phyloP scores from a whole-genome alignment of 257 asterid genomes.

The Solanum piurae region DNA sequence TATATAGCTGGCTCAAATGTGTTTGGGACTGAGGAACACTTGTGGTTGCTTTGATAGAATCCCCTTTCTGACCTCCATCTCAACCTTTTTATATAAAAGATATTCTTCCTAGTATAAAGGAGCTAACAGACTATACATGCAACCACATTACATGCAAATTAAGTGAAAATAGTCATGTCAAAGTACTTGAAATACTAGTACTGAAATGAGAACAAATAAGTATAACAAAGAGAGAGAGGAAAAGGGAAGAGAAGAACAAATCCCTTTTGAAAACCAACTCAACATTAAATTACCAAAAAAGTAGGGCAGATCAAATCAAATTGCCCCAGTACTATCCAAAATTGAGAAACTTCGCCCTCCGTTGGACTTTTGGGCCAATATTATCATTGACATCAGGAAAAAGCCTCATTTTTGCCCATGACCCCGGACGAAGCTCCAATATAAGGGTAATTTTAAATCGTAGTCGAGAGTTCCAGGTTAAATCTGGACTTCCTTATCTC shows the following conservation, averaged over 20 bases:
- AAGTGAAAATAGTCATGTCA: background rate
- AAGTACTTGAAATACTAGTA: background rate
- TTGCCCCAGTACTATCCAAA: background rate
- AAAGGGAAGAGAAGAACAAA: background rate
- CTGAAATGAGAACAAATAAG: background rate
- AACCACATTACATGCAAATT: background rate
- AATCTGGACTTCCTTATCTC: background rate
- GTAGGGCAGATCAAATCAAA: background rate
- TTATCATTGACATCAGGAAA: background rate
- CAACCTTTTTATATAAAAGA: background rate
- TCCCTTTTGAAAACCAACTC: background rate
- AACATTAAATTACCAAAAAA: background rate
- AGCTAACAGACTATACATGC: background rate
- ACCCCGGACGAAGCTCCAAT: background rate
- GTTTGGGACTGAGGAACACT: background rate
- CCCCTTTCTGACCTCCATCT: background rate
- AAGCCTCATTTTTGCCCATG: background rate
- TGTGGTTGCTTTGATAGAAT: background rate
- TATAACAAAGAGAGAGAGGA: background rate
- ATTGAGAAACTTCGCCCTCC: background rate
- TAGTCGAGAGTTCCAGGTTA: background rate
- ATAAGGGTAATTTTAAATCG: background rate
- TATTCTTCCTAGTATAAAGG: background rate
- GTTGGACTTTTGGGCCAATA: background rate
- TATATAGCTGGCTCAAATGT: background rate